Evolutionary conservation across 192 early-diverging fungal genomes (phyloP).

Genomic region (Bifiguratus adelaidae): DNA sequence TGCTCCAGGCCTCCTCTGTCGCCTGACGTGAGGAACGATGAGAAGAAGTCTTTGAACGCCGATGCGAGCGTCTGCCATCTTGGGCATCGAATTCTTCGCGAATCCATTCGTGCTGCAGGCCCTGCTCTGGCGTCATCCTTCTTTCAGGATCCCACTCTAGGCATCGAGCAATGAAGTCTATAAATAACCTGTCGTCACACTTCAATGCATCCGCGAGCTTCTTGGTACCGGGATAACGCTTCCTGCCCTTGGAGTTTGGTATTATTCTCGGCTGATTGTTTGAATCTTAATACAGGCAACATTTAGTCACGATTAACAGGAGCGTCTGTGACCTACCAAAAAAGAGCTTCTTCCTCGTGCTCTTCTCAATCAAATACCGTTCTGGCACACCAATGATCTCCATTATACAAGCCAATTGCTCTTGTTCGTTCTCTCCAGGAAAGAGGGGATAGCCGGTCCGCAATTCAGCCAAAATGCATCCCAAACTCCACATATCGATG

Average conservation of each 20-base stretch:
- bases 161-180: conserved; percentile 82
- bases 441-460: conserved; percentile 88
- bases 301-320: conserved; percentile 1
- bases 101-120: conserved; percentile 78
- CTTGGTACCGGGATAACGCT: conserved; percentile 69
- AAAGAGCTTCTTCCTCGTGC: conserved; percentile 77
- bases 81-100: too few species aligned
- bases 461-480: conserved; percentile 94
- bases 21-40: too few species aligned
- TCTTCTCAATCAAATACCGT: conserved; percentile 60
- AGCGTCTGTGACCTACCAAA: conserved; percentile 74
- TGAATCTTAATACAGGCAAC: conserved; percentile 40
- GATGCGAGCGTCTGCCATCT: too few species aligned
- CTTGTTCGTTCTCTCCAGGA: conserved; percentile 96
- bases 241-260: conserved; percentile 86
- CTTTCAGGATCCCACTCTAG: conserved; percentile 86
- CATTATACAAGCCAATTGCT: conserved; percentile 94
- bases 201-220: conserved; percentile 65
- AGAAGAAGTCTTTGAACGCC: too few species aligned
- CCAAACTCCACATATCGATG: conserved; percentile 98
- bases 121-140: conserved; percentile 80
- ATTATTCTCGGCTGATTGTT: conserved; percentile 46
- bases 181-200: conserved; percentile 67
- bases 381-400: conserved; percentile 87
- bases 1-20: too few species aligned